phyloP scores from a whole-genome alignment of 495 filamentous ascomycete genomes.

The Aspergillus taichungensis region DNA sequence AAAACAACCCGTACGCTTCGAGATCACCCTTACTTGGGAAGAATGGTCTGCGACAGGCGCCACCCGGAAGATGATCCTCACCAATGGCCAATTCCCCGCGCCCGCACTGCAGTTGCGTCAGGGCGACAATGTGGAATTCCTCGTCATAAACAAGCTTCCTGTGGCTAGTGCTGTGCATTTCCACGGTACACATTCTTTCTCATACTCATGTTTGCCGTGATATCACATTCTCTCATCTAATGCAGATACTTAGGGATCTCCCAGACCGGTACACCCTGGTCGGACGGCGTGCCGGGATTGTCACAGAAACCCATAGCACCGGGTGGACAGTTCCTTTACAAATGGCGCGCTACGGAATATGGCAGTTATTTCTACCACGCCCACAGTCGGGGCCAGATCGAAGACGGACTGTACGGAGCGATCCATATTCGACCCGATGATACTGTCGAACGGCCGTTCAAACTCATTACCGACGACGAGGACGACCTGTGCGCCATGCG shows the following conservation, averaged over 20 bases:
- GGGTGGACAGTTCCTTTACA: slow-evolving; percentile 36
- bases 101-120: slow-evolving; percentile 44
- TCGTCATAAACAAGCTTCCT: slow-evolving; percentile 44
- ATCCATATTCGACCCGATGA: slow-evolving; percentile 13
- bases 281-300: slow-evolving; percentile 47
- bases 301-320: slow-evolving; percentile 38
- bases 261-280: slow-evolving; percentile 31
- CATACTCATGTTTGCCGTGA: background rate
- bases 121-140: slow-evolving; percentile 49
- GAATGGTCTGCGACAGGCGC: slow-evolving; percentile 10
- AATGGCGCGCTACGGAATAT: slow-evolving; percentile 41
- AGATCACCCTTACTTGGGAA: slow-evolving; percentile 13
- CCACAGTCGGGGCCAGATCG: slow-evolving; percentile 36
- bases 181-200: slow-evolving; percentile 27
- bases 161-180: slow-evolving; percentile 40
- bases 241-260: slow-evolving; percentile 4
- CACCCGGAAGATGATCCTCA: slow-evolving; percentile 37
- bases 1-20: slow-evolving; percentile 9
- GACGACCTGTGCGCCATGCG: slow-evolving; percentile 33
- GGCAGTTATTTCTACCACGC: slow-evolving; percentile 48
- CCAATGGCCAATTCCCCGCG: slow-evolving; percentile 49
- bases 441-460: slow-evolving; percentile 28
- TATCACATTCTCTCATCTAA: background rate
- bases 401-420: slow-evolving; percentile 38
- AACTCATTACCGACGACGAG: slow-evolving; percentile 29